Percentiles rank a stretch among this genome's conserved stretches.
phyloP scores from a whole-genome alignment of 805 yeast species.

The Monosporozyma servazzii region DNA sequence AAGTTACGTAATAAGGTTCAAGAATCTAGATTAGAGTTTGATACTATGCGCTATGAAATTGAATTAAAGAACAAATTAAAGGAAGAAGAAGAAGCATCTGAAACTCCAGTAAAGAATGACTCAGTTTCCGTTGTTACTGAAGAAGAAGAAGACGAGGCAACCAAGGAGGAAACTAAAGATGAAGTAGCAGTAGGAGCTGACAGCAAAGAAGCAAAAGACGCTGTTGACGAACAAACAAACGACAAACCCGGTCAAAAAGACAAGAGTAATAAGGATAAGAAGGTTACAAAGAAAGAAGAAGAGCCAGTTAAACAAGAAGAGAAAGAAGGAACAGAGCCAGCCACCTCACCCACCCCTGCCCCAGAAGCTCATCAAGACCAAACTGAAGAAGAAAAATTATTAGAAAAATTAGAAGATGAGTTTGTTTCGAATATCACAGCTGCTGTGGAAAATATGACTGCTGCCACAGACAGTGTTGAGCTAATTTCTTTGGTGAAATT shows the following conservation, averaged over 20 bases:
- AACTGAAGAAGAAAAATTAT: constrained; percentile 32
- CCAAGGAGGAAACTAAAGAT: not conserved
- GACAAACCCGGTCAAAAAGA: not conserved
- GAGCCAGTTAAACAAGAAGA: constrained; percentile 2
- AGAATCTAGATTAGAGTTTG: constrained; percentile 59
- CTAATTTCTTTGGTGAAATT: constrained; percentile 53
- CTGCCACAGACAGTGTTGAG: constrained; percentile 58
- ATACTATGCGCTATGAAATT: constrained; percentile 54
- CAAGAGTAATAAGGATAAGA: not conserved
- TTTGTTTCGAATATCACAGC: constrained; percentile 67
- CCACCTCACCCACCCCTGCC: not conserved
- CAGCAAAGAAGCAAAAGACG: not conserved
- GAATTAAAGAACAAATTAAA: constrained; percentile 23
- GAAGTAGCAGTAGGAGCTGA: not conserved
- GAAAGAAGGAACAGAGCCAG: not conserved
- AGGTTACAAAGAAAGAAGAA: constrained; percentile 1
- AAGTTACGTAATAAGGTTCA: constrained; percentile 61
- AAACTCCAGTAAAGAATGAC: not conserved
- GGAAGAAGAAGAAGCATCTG: constrained; percentile 4
- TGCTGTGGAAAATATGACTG: constrained; percentile 75
- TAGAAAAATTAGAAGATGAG: constrained; percentile 64
- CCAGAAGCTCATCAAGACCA: constrained; percentile 4
- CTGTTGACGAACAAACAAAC: constrained; percentile 3
- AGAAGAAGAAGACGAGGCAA: constrained; percentile 6
- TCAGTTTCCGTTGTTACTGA: constrained; percentile 4